Evolutionary conservation across 345 rosid genomes (phyloP).

Genomic region (Heritiera littoralis): DNA sequence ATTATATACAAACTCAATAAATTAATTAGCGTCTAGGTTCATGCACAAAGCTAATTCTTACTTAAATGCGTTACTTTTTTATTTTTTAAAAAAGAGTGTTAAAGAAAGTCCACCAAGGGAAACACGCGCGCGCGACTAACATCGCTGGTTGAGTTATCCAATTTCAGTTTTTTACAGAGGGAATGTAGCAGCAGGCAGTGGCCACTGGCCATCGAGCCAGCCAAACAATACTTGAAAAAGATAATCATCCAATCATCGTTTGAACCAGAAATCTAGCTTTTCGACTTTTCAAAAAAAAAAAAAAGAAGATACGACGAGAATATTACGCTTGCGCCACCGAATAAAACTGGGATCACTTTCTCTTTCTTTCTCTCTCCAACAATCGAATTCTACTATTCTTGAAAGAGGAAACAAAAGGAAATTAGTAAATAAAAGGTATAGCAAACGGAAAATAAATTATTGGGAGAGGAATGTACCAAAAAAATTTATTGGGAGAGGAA

Average conservation of each 20-base stretch:
- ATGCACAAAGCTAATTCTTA: too few relatives aligned
- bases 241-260: slow-evolving; percentile 19
- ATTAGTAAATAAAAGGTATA: too few relatives aligned
- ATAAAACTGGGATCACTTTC: slow-evolving; percentile 10
- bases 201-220: slow-evolving; percentile 6
- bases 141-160: neutral
- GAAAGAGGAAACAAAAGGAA: slow-evolving; percentile 29
- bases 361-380: slow-evolving; percentile 32
- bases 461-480: slow-evolving; percentile 42
- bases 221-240: neutral
- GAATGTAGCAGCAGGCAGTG: neutral
- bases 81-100: neutral
- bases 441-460: slow-evolving; percentile 6
- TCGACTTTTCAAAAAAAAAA: neutral
- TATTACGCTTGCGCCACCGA: slow-evolving; percentile 34
- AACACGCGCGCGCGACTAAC: neutral
- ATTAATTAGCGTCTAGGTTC: too few relatives aligned
- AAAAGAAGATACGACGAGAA: neutral
- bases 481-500: slow-evolving; percentile 35
- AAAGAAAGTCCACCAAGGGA: neutral
- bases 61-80: neutral
- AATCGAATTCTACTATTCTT: slow-evolving; percentile 23
- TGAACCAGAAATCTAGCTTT: slow-evolving; percentile 15
- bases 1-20: too few relatives aligned
- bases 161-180: neutral